Percentiles rank a stretch among this genome's conserved stretches.
Conservation (phyloP, 1,284 basidiomycete genomes). For the Microbotryum intermedium region DNA sequence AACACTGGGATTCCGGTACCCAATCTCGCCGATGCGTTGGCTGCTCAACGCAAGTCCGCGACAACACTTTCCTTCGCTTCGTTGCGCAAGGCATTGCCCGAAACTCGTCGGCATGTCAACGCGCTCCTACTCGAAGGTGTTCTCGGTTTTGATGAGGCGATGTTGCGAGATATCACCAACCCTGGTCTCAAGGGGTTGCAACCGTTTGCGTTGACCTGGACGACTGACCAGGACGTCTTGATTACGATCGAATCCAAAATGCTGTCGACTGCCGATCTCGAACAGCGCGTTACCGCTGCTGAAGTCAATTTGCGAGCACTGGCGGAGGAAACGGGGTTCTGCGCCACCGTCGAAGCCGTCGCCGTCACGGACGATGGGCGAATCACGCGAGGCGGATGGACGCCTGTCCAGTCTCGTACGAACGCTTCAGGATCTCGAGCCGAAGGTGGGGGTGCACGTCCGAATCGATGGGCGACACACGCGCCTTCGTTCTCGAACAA, state of each 20-base stretch:
- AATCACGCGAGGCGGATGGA: conserved; percentile 21
- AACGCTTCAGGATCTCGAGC: not conserved
- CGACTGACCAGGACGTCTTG: conserved; percentile 26
- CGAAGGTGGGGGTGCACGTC: not conserved
- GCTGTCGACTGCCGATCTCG: conserved; percentile 2
- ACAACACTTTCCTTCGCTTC: conserved; percentile 12
- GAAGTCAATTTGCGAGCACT: conserved; percentile 2
- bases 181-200: conserved; percentile 19
- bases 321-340: conserved; percentile 25
- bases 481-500: not conserved
- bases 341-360: conserved; percentile 19
- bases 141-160: conserved; percentile 31
- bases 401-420: conserved; percentile 11
- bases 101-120: conserved; percentile 17
- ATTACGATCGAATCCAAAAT: conserved; percentile 12
- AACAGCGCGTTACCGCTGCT: conserved; percentile 11
- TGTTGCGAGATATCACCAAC: conserved; percentile 22
- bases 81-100: conserved; percentile 11
- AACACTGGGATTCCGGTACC: conserved; percentile 26
- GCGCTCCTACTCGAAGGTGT: conserved; percentile 32
- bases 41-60: conserved; percentile 15
- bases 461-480: not conserved
- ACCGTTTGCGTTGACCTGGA: conserved; percentile 15
- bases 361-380: conserved; percentile 18
- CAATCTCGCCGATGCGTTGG: conserved; percentile 30